Base-by-base conservation (phyloP, 208 protist species). In the Wallacemonas sp. region DNA sequence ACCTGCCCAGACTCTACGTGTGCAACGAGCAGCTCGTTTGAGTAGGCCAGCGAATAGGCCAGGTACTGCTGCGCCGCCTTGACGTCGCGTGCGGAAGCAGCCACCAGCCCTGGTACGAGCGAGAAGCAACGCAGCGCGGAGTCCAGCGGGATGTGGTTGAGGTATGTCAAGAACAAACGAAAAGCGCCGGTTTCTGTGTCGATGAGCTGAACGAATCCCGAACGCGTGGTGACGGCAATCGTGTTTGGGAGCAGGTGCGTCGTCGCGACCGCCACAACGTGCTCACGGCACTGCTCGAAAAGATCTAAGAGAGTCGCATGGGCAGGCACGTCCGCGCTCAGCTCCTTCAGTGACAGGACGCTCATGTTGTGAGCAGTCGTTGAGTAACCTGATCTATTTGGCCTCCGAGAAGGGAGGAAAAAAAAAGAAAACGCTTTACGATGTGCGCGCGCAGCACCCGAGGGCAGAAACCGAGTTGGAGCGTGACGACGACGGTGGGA, bases 11-110 rank as follows among this genome's bases (percentile, higher is more conserved):
- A 61, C 41, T 80, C 68, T 37, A 89, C 70, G 33, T 91, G 73
- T 4, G 79, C 81, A n/a, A 90, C 9, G 2, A 95, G 83, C 3
- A 95, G 74, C 65, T 95, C 85, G 57, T 95, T 95, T 5, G 89
- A 95, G 77, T 85, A 91, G 27, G 81, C 38, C 26, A 95, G 76
- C 3, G 84, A 88, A 62, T 90, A 93, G 3, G 89, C 55, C 33
- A 92, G 61, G 34, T 82, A 61, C 50, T 79, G 78, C 17, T 66
- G 59, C 26, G 58, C 72, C 4, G 33, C 4, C n/a, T 13, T n/a
- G 0, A 39, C 21, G 48, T 38, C 34, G 10, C 15, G 5, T 30
- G 38, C 19, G 6, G 53, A 54, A 27, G 69, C 66, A 17, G 63
- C 66, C 30, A 70, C 64, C n/a, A 80, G 66, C 10, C 81, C 70